Evolutionary conservation across 2,329 filamentous ascomycete species (phyloP), one percentile per base, ranked within the genome.

Genomic region (Incumbomyces lentus): DNA sequence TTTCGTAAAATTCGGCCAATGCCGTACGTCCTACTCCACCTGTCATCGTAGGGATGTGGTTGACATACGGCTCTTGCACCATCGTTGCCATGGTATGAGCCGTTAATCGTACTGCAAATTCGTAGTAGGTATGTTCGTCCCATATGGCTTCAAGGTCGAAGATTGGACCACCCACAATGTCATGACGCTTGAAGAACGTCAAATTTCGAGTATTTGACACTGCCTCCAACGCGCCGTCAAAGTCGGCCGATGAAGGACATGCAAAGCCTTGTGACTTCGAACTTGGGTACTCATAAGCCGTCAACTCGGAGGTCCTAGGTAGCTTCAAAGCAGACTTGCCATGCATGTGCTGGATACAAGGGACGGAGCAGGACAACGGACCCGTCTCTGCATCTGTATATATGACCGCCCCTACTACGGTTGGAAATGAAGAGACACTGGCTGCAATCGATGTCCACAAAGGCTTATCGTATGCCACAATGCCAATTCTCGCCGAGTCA

Each of bases 31-130:
- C 84, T 30, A 87, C 73, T 1, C 84, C 85, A 1, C 84, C 84
- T 0, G 79, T 81, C 51, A 79, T 59, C 0, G 82, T 86, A 0
- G 83, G 81, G 1, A 87, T 70, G 58, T 88, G 82, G 58, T 88
- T 88, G 1, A 89, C 84, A 57, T 88, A 87, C 1, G 84, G 84
- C 60, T 86, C 78, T 40, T 80, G 71, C 1, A 87, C 82, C 84
- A 89, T 88, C 0, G 84, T 88, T n/a, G 71, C 72, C 84, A 89
- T 88, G 0, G 84, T 89, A 52, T 78, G 75, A 51, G 78, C 78
- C 0, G 86, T 82, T 2, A 76, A 77, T 10, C 82, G 73, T 46
- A 80, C 76, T 1, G 63, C 76, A 59, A 89, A 89, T 59, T 88
- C 82, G 54, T 75, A 82, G 36, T 73, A 72, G 0, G 81, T 84